Conservation (phyloP, 495 filamentous ascomycete species). For the Neurospora sublineolata region DNA sequence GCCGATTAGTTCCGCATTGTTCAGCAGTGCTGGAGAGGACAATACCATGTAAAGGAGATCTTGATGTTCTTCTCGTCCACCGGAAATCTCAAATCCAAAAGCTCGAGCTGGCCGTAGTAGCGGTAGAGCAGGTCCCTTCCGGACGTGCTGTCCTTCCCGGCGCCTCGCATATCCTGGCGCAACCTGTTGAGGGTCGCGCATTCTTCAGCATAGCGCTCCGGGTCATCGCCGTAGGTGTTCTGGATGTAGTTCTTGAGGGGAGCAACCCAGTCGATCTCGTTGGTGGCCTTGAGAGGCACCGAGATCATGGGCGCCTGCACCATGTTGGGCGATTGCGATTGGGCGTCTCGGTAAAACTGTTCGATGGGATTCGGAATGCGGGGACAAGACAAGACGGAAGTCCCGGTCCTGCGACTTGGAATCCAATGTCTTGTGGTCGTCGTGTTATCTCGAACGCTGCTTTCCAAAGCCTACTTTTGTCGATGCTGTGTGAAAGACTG, state of each 20-base stretch:
- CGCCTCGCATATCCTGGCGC: conserved; percentile 96
- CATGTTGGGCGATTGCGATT: conserved; percentile 33
- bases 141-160: conserved; percentile 90
- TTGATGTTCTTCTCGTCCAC: conserved; percentile 98
- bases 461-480: not conserved
- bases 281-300: conserved; percentile 90
- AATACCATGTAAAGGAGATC: conserved; percentile 95
- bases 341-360: not conserved
- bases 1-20: not conserved
- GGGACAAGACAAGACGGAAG: not conserved
- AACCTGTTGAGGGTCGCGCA: conserved; percentile 92
- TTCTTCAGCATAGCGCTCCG: conserved; percentile 87
- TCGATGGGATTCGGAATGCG: not conserved
- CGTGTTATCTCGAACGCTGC: not conserved
- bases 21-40: not conserved
- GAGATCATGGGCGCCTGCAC: conserved; percentile 84
- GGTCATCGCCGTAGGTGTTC: conserved; percentile 89
- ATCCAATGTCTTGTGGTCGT: not conserved
- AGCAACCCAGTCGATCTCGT: conserved; percentile 95
- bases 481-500: not conserved
- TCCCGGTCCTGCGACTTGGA: not conserved
- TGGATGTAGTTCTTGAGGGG: conserved; percentile 92
- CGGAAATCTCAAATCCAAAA: conserved; percentile 88
- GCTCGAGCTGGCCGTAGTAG: conserved; percentile 94
- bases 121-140: conserved; percentile 89